A percentile compares a stretch with the other conserved stretches of the same genome.
These are phyloP conservation scores for Ceriops zippeliana DNA, from an alignment of 345 rosid species.

Conservation along the genomic window DNA sequence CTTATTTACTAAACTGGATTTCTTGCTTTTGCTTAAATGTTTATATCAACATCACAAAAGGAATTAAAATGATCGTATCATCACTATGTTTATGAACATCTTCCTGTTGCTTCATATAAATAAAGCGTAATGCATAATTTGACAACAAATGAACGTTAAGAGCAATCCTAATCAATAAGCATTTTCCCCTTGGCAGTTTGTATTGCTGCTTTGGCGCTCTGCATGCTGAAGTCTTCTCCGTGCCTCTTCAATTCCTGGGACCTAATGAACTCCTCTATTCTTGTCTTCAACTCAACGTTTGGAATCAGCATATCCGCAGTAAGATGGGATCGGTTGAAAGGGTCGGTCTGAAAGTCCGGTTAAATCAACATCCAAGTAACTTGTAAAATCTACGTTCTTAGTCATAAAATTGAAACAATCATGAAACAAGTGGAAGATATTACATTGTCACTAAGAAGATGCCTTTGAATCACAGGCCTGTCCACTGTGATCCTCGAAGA, in stretches of 20 bases:
- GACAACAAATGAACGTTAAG: neutral
- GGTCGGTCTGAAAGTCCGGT: conserved; percentile 70
- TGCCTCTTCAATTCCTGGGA: conserved; percentile 57
- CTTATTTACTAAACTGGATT: too few species aligned
- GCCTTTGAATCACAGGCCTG: conserved; percentile 91
- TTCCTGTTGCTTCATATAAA: neutral
- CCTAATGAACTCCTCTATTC: conserved; percentile 71
- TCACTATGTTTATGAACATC: neutral
- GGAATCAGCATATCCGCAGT: conserved; percentile 88
- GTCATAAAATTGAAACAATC: neutral
- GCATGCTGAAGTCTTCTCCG: conserved; percentile 47
- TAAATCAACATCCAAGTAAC: conserved; percentile 6
- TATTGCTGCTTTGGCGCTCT: conserved; percentile 56
- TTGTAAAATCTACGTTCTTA: neutral
- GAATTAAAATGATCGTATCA: too few species aligned
- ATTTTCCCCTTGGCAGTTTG: conserved; percentile 69
- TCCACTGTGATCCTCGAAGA: conserved; percentile 84
- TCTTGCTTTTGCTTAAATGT: too few species aligned
- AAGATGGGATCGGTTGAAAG: conserved; percentile 89
- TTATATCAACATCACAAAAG: too few species aligned
- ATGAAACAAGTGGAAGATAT: conserved; percentile 4
- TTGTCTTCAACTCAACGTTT: conserved; percentile 65
- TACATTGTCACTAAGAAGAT: conserved; percentile 93
- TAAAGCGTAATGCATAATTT: neutral
- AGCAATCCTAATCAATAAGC: conserved; percentile 61